Base-by-base conservation (phyloP, 768 basidiomycete genomes). In the Kwoniella sp. region DNA sequence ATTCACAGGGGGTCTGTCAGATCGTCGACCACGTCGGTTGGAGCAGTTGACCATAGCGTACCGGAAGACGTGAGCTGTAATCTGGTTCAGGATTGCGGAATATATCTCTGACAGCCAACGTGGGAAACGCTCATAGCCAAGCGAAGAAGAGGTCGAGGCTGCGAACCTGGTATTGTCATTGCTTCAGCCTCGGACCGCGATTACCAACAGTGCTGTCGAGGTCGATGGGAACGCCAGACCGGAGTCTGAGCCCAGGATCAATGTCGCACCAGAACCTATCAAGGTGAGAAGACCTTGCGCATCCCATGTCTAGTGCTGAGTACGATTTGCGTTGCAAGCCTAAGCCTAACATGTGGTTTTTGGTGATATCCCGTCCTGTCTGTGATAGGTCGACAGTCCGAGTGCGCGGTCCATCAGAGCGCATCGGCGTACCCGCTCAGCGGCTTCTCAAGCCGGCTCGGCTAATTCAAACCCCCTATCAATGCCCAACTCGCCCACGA, bases 141-240 rank as follows among this genome's bases (percentile, higher is more conserved):
- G 26, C 54, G 22, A 47, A 25, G 70, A 68, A n/a, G 74, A 75
- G 47, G 28, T 75, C 8, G 69, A 70, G 5, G 71, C 74, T 55
- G 71, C 71, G 23, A 69, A 71, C 22, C 71, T 75, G 15, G 64
- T 75, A 0, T 45, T 75, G 26, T 70, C 38, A 34, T 37, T 54
- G 20, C 23, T 41, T 37, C 38, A 23, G 37, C 55, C 58, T 26
- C 47, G 52, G 34, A 2, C 34, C 15, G 41, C 41, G 11, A 9
- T 4, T 11, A 17, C 41, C 41, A 17, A 45, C 15, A 45, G 11
- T 11, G 17, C 3, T 3, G 15, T 9, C 15, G 41, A 45, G 20
- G 41, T 20, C 3, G 41, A 9, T 8, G 20, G 17, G 4, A 17
- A 17, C 8, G 15, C 41, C 4, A 7, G 15, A 45, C 41, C 41